Base-by-base conservation (phyloP, 139 green algal species). In the Chlamydomonas sp. region DNA sequence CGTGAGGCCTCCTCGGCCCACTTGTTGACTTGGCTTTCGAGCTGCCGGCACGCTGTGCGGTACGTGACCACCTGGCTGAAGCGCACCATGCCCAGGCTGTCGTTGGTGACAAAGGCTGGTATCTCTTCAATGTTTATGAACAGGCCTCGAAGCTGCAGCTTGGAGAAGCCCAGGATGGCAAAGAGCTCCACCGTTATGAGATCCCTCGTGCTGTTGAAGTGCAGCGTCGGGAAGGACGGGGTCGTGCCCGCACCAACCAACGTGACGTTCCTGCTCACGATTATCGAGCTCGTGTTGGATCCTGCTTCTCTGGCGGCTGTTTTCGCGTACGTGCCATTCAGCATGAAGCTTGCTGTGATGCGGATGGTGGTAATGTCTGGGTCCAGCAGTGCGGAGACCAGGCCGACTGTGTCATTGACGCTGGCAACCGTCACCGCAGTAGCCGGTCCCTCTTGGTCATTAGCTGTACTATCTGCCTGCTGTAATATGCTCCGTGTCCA, bases 21-120 rank as follows among this genome's bases (percentile, higher is more conserved):
- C 5, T 71, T 16, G 1, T 49, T 4, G 18, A 82, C 5, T 62
- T 82, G 77, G 18, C 12, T 5, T 62, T 5, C 9, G 18, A 62
- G 77, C 6, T 7, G 18, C 61, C 60, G 20, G 61, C 83, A 87
- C 14, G 83, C 72, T 1, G 83, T 80, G 4, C 83, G 83, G 73
- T 87, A 62, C 4, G 18, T 59, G 8, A 64, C 3, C 5, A 80
- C 63, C 73, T 1, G n/a, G 73, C 8, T 80, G 71, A 87, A 87
- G 83, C 20, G 61, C 15, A 87, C 20, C 14, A 49, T 75, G 73
- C 83, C 83, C 4, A 1, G 2, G 62, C 62, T 76, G 73, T 63
- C 31, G 15, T 31, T 7, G 5, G 83, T 64, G 73, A 87, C 10
- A 31, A 87, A 15, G 20, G 59, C 57, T 1, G 83, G 83, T 3